Evolutionary conservation across 306 rosid genomes (phyloP).

Genomic region (Castanopsis chinensis): DNA sequence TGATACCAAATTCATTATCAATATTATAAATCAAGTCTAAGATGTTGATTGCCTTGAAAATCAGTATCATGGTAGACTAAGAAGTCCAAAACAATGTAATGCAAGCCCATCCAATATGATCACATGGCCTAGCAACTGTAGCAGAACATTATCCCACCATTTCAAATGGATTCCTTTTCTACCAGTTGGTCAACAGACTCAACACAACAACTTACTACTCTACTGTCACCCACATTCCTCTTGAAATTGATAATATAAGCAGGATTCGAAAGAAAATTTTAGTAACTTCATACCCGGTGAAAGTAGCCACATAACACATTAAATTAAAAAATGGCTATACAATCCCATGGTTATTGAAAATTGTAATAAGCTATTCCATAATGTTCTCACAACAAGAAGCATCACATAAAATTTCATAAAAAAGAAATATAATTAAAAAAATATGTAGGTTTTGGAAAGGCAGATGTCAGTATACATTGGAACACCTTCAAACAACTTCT

Average conservation of each 20-base stretch:
- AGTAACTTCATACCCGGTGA: neutral
- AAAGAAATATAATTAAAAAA: neutral
- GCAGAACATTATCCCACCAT: neutral
- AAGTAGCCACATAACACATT: neutral
- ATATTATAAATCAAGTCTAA: neutral
- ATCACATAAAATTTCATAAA: neutral
- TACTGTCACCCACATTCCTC: neutral
- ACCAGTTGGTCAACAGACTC: neutral
- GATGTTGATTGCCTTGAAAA: neutral
- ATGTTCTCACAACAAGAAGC: neutral
- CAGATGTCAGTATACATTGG: conserved; percentile 7
- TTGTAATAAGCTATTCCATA: neutral
- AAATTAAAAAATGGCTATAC: neutral
- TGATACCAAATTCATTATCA: neutral
- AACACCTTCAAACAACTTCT: conserved; percentile 24
- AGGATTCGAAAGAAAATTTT: neutral
- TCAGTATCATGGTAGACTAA: neutral
- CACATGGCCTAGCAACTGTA: neutral
- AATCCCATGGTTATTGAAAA: neutral
- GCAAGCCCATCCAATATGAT: neutral
- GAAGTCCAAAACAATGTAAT: neutral
- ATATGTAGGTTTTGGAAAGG: neutral
- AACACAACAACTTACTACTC: neutral
- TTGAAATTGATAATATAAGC: too few species aligned
- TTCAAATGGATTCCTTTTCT: neutral